Evolutionary conservation across 495 filamentous ascomycete species (phyloP), one percentile per base, ranked within the genome.

Genomic region (Penicillium canescens): DNA sequence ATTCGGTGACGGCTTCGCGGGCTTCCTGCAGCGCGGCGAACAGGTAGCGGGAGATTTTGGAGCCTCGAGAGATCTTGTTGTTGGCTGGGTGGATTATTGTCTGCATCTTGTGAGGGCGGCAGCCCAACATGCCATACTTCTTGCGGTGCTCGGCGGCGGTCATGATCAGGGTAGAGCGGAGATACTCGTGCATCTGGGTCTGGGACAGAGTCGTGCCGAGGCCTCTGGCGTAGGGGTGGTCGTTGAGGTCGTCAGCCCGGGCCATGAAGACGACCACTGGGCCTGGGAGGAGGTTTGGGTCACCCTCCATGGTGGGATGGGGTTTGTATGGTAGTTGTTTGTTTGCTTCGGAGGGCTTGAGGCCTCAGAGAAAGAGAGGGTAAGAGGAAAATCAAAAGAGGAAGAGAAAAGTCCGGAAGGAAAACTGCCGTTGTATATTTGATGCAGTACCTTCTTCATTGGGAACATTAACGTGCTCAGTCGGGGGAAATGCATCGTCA

Each of bases 251-350:
- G 7, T 20, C 20, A 21, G 49, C 49, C 16, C 49, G 38, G 20
- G 49, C 49, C 13, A 51, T 51, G 31, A 36, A 51, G 1, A 51
- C 38, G 6, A 51, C 38, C 40, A 43, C 40, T 7, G 49, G 39
- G 21, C 40, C 49, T 3, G 26, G 16, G 16, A 16, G 31, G 14
- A 21, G 20, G 13, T 3, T 14, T n/a, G 33, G 21, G 12, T 21
- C 6, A 26, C 28, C 28, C 28, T 31, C 28, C 28, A 31, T 31
- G 4, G 33, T 11, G 12, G n/a, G 2, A 9, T 37, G n/a, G 20
- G 14, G 26, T 28, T 41, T 41, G 37, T n/a, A 12, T 8, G 48
- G 28, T 24, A 26, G 14, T 24, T n/a, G 31, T 36, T 36, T 31
- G 33, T n/a, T n/a, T 43, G 16, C 12, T 6, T 5, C 1, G 26